These are phyloP conservation scores for Penicillium sumatraense DNA, from an alignment of 2,329 filamentous ascomycete species.

Conservation along the genomic window DNA sequence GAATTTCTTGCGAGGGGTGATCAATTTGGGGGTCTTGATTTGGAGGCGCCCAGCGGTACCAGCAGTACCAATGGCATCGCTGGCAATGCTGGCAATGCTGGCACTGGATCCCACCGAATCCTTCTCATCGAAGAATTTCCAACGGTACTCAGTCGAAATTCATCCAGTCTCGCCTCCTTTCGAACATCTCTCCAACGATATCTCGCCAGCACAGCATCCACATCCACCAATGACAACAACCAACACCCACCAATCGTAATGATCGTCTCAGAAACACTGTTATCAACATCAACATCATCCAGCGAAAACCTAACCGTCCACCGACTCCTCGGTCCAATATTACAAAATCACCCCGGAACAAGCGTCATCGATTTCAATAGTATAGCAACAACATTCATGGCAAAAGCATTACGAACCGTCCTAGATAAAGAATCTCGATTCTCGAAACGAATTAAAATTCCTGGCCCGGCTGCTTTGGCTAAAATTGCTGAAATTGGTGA, in stretches of 20 bases:
- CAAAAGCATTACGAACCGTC: constrained; percentile 80
- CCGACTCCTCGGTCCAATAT: constrained; percentile 82
- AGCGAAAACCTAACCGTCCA: constrained; percentile 93
- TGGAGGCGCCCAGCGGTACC: constrained; percentile 22
- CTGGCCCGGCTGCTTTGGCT: constrained; percentile 78
- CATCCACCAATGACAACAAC: constrained; percentile 55
- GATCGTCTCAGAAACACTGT: constrained; percentile 81
- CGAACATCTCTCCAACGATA: constrained; percentile 76
- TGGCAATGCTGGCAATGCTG: too few relatives aligned
- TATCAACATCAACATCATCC: constrained; percentile 82
- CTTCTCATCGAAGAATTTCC: constrained; percentile 84
- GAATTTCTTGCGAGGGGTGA: constrained; percentile 86
- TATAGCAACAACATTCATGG: constrained; percentile 82
- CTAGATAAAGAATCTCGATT: constrained; percentile 83
- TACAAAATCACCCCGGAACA: constrained; percentile 78
- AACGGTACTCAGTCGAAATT: constrained; percentile 71
- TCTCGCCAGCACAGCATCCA: constrained; percentile 66
- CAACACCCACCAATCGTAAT: constrained; percentile 76
- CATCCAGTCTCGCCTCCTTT: constrained; percentile 70
- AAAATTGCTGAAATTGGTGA: constrained; percentile 85
- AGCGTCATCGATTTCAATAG: constrained; percentile 89
- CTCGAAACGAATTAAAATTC: constrained; percentile 74
- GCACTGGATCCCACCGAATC: constrained; percentile 55
- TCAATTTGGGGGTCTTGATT: constrained; percentile 75
- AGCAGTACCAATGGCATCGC: neutral